These are phyloP conservation scores for Rhinocladiella mackenziei DNA, from an alignment of 2,329 filamentous ascomycete species.

Conservation along the genomic window DNA sequence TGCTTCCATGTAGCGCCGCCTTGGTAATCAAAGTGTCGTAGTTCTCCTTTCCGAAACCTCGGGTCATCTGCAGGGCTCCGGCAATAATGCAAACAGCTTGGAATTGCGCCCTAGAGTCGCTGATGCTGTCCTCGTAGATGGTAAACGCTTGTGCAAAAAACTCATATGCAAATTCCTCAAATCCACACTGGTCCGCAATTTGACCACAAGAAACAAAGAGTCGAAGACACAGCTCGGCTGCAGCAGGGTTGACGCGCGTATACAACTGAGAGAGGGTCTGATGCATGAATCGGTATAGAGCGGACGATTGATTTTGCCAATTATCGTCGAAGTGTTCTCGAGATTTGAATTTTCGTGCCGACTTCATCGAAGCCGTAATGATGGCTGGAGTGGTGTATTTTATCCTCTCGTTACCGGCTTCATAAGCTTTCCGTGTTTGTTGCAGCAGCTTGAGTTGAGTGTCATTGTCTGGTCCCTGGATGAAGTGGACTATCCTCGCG, in stretches of 20 bases:
- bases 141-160: constrained; percentile 98
- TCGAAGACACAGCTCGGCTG: constrained; percentile 81
- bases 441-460: constrained; percentile 88
- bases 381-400: constrained; percentile 92
- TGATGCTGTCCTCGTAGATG: constrained; percentile 93
- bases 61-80: constrained; percentile 78
- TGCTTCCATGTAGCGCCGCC: constrained; percentile 92
- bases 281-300: constrained; percentile 94
- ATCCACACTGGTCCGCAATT: constrained; percentile 82
- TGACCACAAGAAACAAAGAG: constrained; percentile 90
- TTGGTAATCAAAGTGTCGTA: constrained; percentile 99
- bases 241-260: constrained; percentile 73
- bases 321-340: constrained; percentile 82
- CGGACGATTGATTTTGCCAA: constrained; percentile 68
- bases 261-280: constrained; percentile 82
- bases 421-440: constrained; percentile 77
- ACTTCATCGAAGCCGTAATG: constrained; percentile 82
- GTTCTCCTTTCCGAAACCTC: constrained; percentile 92
- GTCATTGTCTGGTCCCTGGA: constrained; percentile 80
- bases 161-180: constrained; percentile 95
- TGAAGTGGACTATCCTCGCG: constrained; percentile 82
- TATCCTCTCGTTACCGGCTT: constrained; percentile 89
- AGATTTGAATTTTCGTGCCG: constrained; percentile 82
- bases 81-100: constrained; percentile 95
- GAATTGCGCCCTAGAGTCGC: constrained; percentile 94